Conservation (phyloP, 805 yeast genomes). For the Candida chauliodis region DNA sequence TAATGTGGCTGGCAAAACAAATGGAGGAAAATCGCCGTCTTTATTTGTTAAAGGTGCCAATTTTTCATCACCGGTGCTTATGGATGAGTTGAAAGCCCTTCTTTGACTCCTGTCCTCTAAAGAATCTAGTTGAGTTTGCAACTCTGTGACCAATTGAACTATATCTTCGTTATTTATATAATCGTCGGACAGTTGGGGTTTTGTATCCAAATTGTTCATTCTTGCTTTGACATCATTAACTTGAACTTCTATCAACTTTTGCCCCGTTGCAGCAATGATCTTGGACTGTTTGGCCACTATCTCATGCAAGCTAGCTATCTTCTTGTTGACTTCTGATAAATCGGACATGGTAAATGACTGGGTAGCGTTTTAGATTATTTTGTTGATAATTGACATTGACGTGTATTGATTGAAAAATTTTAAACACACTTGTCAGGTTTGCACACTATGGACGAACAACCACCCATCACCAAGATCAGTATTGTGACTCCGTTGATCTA, state of each 20-base stretch:
- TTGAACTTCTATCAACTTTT: slow-evolving; percentile 70
- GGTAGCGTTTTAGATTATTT: slow-evolving; percentile 1
- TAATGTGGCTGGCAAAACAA: slow-evolving; percentile 57
- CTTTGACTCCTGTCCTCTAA: slow-evolving; percentile 75
- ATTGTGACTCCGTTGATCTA: slow-evolving; percentile 70
- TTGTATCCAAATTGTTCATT: slow-evolving; percentile 26
- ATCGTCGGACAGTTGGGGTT: slow-evolving; percentile 31
- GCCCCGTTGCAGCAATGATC: slow-evolving; percentile 72
- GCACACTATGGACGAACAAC: slow-evolving; percentile 11
- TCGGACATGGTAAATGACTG: slow-evolving; percentile 5
- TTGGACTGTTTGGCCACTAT: slow-evolving; percentile 62
- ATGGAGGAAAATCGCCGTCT: slow-evolving; percentile 70
- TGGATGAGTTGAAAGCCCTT: slow-evolving; percentile 58
- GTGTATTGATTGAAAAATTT: slow-evolving; percentile 7
- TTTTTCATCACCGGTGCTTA: slow-evolving; percentile 22
- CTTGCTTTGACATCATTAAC: slow-evolving; percentile 46
- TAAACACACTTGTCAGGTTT: background rate
- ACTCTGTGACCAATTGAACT: slow-evolving; percentile 81
- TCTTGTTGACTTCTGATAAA: slow-evolving; percentile 28
- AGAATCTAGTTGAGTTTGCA: slow-evolving; percentile 80
- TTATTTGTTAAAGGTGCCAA: slow-evolving; percentile 72
- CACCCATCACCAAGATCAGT: slow-evolving; percentile 18
- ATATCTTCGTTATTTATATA: slow-evolving; percentile 80
- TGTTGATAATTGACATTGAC: slow-evolving; percentile 4
- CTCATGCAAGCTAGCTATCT: slow-evolving; percentile 50